A percentile compares a stretch with the other conserved stretches of the same genome.
Evolutionary conservation across 768 basidiomycete species (phyloP).

Genomic region (Pleurotus djamor): DNA sequence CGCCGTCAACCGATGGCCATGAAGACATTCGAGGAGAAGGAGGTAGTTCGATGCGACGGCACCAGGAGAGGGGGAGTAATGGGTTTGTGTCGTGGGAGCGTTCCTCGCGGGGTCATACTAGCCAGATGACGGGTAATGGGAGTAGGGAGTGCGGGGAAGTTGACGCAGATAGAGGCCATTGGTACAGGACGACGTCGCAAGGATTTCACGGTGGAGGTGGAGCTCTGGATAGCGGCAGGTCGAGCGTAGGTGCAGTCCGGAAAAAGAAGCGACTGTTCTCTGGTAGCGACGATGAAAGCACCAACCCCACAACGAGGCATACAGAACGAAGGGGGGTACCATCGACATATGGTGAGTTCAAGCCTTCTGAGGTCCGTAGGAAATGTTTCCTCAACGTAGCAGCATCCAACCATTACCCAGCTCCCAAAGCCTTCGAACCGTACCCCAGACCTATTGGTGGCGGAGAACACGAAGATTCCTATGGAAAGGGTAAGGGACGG

Average conservation of each 20-base stretch:
- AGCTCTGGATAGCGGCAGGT: neutral
- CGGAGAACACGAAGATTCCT: neutral
- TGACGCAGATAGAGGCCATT: neutral
- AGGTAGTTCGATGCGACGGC: neutral
- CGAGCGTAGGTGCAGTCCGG: neutral
- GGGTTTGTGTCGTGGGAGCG: constrained; percentile 1
- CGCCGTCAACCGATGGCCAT: neutral
- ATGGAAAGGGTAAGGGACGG: constrained; percentile 1
- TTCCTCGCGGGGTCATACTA: neutral
- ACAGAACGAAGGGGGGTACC: neutral
- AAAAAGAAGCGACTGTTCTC: neutral
- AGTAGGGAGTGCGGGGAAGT: neutral
- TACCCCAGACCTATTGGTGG: neutral
- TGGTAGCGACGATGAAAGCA: constrained; percentile 1
- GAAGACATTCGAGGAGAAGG: neutral
- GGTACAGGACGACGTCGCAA: neutral
- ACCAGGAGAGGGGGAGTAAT: neutral
- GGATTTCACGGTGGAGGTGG: neutral
- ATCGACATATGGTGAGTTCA: too few species aligned
- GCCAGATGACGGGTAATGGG: neutral
- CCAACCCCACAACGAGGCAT: neutral
- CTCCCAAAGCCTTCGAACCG: neutral
- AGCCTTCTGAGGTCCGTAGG: too few species aligned
- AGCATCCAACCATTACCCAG: neutral
- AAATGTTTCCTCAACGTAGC: neutral